Evolutionary conservation across 2,329 filamentous ascomycete genomes (phyloP).

Genomic region (Aphanocladium album): DNA sequence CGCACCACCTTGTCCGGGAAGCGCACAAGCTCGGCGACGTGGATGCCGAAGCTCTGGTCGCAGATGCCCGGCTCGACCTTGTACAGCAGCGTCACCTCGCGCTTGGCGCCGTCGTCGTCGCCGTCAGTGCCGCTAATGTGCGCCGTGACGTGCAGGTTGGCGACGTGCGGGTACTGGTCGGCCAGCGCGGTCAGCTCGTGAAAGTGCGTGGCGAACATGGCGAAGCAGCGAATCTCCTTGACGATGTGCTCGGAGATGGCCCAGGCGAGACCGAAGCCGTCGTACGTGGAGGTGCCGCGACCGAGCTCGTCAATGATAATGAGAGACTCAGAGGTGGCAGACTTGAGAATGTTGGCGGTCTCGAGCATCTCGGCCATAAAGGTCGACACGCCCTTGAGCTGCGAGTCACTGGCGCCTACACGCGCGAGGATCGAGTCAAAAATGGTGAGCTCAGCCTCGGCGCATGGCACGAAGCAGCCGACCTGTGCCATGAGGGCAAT

Average conservation of each 20-base stretch:
- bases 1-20: conserved; percentile 97
- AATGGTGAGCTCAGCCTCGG: conserved; percentile 85
- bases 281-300: conserved; percentile 94
- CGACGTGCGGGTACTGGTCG: conserved; percentile 79
- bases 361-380: conserved; percentile 99
- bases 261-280: conserved; percentile 98
- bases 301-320: conserved; percentile 99
- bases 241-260: conserved; percentile 97
- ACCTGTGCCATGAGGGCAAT: conserved; percentile 97
- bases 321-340: conserved; percentile 86
- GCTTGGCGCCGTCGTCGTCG: conserved; percentile 48
- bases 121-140: conserved; percentile 63
- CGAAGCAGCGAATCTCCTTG: conserved; percentile 88
- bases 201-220: conserved; percentile 96
- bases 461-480: conserved; percentile 91
- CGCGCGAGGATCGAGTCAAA: conserved; percentile 96
- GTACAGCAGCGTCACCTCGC: conserved; percentile 92
- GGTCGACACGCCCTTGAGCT: conserved; percentile 95
- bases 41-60: conserved; percentile 96
- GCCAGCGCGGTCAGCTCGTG: conserved; percentile 92
- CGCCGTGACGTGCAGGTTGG: conserved; percentile 92
- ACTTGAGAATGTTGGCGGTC: conserved; percentile 97
- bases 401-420: conserved; percentile 91
- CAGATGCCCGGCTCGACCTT: conserved; percentile 94
- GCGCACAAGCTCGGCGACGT: conserved; percentile 92